phyloP scores from a whole-genome alignment of 2,329 filamentous ascomycete species.

The Chalara sp. region DNA sequence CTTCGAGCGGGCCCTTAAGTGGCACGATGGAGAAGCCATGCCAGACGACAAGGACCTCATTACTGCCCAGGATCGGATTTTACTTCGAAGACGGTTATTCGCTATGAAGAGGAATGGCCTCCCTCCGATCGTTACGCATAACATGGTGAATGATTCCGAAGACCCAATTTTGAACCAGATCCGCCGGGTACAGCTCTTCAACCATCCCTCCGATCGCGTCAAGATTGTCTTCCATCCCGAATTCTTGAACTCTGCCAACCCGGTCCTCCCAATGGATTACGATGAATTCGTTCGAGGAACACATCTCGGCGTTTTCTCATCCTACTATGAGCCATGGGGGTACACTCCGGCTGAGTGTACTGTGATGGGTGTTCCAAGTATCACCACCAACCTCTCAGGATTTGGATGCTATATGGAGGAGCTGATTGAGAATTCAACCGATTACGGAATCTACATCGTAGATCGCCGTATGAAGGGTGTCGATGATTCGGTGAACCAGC shows the following conservation, averaged over 20 bases:
- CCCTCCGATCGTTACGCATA: slow-evolving; percentile 95
- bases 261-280: slow-evolving; percentile 91
- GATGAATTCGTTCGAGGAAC: slow-evolving; percentile 98
- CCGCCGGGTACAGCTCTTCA: slow-evolving; percentile 92
- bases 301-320: slow-evolving; percentile 90
- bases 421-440: slow-evolving; percentile 92
- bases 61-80: slow-evolving; percentile 82
- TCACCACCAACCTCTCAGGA: slow-evolving; percentile 94
- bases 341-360: slow-evolving; percentile 98
- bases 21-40: slow-evolving; percentile 89
- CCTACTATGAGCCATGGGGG: slow-evolving; percentile 99
- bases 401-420: slow-evolving; percentile 99
- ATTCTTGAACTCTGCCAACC: slow-evolving; percentile 93
- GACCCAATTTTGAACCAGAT: slow-evolving; percentile 96
- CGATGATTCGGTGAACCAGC: slow-evolving; percentile 94
- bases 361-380: slow-evolving; percentile 97
- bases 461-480: slow-evolving; percentile 92
- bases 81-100: slow-evolving; percentile 84
- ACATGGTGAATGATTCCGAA: slow-evolving; percentile 91
- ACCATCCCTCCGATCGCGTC: slow-evolving; percentile 88
- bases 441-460: slow-evolving; percentile 99
- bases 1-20: slow-evolving; percentile 88
- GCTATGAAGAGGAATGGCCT: slow-evolving; percentile 91
- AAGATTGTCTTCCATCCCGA: slow-evolving; percentile 98
- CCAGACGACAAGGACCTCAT: slow-evolving; percentile 97